phyloP scores from a whole-genome alignment of 331 rosid genomes.

The Dryas integrifolia region DNA sequence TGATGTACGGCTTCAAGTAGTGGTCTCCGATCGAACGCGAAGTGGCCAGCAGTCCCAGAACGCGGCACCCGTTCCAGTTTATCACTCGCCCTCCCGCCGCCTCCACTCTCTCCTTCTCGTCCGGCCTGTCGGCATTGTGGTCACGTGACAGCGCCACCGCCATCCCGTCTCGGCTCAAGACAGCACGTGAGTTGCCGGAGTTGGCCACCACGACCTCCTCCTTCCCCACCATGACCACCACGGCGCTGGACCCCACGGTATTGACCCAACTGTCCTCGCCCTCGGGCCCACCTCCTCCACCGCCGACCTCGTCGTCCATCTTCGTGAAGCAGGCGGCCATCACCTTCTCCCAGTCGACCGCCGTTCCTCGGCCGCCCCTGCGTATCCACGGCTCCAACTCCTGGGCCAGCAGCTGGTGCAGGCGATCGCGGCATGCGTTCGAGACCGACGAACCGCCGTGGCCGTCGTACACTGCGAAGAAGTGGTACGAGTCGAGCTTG shows the following conservation, averaged over 20 bases:
- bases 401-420: slow-evolving; percentile 49
- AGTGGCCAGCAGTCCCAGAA: slow-evolving; percentile 63
- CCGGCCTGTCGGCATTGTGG: slow-evolving; percentile 62
- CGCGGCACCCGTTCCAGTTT: slow-evolving; percentile 49
- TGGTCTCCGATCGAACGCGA: slow-evolving; percentile 67
- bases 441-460: slow-evolving; percentile 59
- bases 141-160: slow-evolving; percentile 58
- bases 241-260: slow-evolving; percentile 55
- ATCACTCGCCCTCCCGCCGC: slow-evolving; percentile 59
- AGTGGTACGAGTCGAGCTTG: slow-evolving; percentile 16
- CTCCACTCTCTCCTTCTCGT: slow-evolving; percentile 61
- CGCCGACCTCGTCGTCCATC: slow-evolving; percentile 56
- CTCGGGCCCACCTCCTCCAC: neutral
- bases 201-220: slow-evolving; percentile 55
- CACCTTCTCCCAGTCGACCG: slow-evolving; percentile 45
- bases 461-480: slow-evolving; percentile 65
- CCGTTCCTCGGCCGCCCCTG: neutral
- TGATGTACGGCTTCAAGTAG: slow-evolving; percentile 61
- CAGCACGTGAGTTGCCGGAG: slow-evolving; percentile 65
- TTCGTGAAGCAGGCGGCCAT: slow-evolving; percentile 47
- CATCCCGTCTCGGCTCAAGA: slow-evolving; percentile 46
- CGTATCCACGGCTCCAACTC: slow-evolving; percentile 27
- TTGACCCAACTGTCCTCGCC: slow-evolving; percentile 11
- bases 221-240: slow-evolving; percentile 46
- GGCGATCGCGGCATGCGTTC: slow-evolving; percentile 51